phyloP scores from a whole-genome alignment of 345 rosid genomes.

The Citrus inodora region DNA sequence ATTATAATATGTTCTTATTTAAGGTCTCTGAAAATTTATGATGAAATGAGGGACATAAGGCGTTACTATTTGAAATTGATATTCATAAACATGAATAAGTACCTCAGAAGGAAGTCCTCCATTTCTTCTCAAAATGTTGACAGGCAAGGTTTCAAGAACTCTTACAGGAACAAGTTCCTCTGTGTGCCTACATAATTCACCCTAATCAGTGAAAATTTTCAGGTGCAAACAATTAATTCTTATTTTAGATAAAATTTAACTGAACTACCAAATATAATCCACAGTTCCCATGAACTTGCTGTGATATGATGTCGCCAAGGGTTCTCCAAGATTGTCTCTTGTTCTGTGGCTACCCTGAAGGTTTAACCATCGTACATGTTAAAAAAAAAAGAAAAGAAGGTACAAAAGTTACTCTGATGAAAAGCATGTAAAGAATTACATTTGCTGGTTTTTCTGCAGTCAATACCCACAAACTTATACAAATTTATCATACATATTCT shows the following conservation, averaged over 20 bases:
- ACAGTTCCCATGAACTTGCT: constrained; percentile 87
- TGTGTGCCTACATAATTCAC: constrained; percentile 60
- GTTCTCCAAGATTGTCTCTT: constrained; percentile 73
- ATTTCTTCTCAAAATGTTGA: constrained; percentile 52
- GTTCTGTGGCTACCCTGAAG: constrained; percentile 57
- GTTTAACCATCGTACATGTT: constrained; percentile 14
- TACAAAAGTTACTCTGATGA: neutral
- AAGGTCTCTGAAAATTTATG: neutral
- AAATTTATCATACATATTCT: too few relatives aligned
- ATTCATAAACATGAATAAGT: neutral
- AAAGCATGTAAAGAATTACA: neutral
- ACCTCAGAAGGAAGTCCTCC: constrained; percentile 86
- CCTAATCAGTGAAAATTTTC: constrained; percentile 8
- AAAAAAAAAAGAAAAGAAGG: neutral
- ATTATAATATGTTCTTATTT: neutral
- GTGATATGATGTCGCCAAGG: constrained; percentile 90
- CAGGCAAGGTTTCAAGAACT: constrained; percentile 87
- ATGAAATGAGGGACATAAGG: neutral
- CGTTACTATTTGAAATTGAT: neutral
- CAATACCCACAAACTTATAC: neutral
- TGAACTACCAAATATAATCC: constrained; percentile 82
- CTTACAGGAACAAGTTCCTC: constrained; percentile 68
- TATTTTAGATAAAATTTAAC: neutral
- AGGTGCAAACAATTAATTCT: neutral
- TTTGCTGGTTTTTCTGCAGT: neutral